Percentiles rank a stretch among this genome's conserved stretches.
Evolutionary conservation across 2,329 filamentous ascomycete genomes (phyloP).

Genomic region (Fusarium burgessii): DNA sequence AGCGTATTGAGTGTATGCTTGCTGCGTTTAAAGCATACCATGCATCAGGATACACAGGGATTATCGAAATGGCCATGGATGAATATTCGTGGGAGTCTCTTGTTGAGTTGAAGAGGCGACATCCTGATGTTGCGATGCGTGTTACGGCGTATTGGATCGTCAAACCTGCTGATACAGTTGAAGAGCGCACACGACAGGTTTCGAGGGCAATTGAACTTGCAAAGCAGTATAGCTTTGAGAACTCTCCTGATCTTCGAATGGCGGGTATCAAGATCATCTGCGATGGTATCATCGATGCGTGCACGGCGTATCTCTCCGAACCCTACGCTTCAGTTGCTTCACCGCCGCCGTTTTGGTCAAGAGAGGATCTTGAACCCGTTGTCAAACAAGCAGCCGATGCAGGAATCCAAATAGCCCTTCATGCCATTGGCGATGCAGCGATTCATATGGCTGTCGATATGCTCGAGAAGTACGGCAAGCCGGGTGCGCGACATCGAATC

Average conservation of each 20-base stretch:
- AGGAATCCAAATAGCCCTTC: slow-evolving; percentile 70
- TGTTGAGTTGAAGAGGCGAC: slow-evolving; percentile 54
- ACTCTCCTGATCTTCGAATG: slow-evolving; percentile 59
- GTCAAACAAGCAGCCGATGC: slow-evolving; percentile 64
- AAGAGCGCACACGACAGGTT: slow-evolving; percentile 60
- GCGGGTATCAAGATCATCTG: slow-evolving; percentile 73
- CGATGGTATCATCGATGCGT: slow-evolving; percentile 73
- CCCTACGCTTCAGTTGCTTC: slow-evolving; percentile 64
- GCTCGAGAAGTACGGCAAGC: slow-evolving; percentile 57
- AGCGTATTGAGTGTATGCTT: slow-evolving; percentile 61
- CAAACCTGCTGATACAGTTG: slow-evolving; percentile 57
- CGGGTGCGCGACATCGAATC: slow-evolving; percentile 67
- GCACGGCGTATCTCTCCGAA: slow-evolving; percentile 68
- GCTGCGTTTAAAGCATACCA: slow-evolving; percentile 64
- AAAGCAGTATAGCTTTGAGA: slow-evolving; percentile 50
- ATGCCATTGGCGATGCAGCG: slow-evolving; percentile 72
- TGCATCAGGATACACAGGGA: slow-evolving; percentile 65
- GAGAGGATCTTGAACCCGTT: slow-evolving; percentile 64
- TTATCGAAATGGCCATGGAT: slow-evolving; percentile 72
- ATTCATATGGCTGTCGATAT: slow-evolving; percentile 67
- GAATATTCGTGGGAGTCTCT: slow-evolving; percentile 66
- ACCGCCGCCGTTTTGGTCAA: slow-evolving; percentile 65
- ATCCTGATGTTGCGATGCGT: slow-evolving; percentile 54
- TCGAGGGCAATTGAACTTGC: slow-evolving; percentile 61
- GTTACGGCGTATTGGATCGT: slow-evolving; percentile 70